Percentiles rank a stretch among this genome's conserved stretches.
Evolutionary conservation across 1,139 yeast species (phyloP).

Genomic region (Geotrichum macrosporum): DNA sequence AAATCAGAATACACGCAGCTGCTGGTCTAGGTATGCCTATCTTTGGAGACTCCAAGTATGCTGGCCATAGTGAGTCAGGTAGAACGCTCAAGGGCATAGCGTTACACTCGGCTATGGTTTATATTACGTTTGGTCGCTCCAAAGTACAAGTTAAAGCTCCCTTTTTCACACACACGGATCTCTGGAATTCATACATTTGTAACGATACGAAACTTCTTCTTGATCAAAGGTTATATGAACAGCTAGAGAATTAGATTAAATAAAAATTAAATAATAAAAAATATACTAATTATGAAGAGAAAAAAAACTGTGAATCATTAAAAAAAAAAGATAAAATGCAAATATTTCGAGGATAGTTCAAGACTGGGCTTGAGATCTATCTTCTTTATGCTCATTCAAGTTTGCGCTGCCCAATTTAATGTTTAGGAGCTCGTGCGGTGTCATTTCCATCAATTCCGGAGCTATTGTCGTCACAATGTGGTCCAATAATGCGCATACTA

Average conservation of each 20-base stretch:
- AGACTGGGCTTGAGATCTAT: too few relatives aligned
- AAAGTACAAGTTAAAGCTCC: conserved; percentile 11
- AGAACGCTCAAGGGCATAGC: conserved; percentile 6
- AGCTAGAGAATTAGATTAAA: too few relatives aligned
- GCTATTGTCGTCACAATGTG: conserved; percentile 37
- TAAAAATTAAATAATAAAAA: too few relatives aligned
- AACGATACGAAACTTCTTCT: too few relatives aligned
- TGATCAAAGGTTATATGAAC: too few relatives aligned
- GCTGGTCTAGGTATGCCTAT: conserved; percentile 28
- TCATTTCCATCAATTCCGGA: conserved; percentile 43
- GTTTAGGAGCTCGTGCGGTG: conserved; percentile 37
- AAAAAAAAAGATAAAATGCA: too few relatives aligned
- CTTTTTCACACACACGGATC: conserved; percentile 8
- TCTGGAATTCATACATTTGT: conserved; percentile 11
- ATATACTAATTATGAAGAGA: too few relatives aligned
- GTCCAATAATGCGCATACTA: conserved; percentile 42
- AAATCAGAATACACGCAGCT: conserved; percentile 40
- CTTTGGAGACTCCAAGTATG: conserved; percentile 27
- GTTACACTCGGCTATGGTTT: conserved; percentile 15
- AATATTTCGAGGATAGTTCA: too few relatives aligned
- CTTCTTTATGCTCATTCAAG: too few relatives aligned
- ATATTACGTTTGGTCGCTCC: conserved; percentile 6
- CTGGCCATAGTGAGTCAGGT: not conserved
- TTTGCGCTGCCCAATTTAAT: conserved; percentile 9
- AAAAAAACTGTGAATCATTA: too few relatives aligned